phyloP scores from a whole-genome alignment of 306 rosid species.

The Dalbergia cochinchinensis region DNA sequence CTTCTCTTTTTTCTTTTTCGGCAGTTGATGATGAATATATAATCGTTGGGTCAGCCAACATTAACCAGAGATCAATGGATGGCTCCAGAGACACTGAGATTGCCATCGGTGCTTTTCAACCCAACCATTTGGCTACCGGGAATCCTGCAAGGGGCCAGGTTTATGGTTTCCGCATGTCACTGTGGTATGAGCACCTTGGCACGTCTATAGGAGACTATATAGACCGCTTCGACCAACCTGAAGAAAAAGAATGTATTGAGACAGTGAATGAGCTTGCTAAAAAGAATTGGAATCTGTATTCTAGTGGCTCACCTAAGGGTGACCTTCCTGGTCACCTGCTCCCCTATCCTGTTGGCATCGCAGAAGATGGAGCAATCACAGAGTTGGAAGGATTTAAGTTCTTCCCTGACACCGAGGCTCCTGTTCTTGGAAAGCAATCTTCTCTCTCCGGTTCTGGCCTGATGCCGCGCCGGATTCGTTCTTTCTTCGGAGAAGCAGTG shows the following conservation, averaged over 20 bases:
- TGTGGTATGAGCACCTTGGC: conserved; percentile 60
- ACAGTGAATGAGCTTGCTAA: conserved; percentile 64
- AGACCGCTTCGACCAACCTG: conserved; percentile 55
- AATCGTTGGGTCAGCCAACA: too few relatives aligned
- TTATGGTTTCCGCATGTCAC: too few relatives aligned
- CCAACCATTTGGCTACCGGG: too few relatives aligned
- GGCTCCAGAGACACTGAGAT: too few relatives aligned
- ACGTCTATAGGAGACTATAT: conserved; percentile 53
- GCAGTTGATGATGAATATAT: conserved; percentile 50
- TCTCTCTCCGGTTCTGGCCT: conserved; percentile 48
- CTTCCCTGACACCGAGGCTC: conserved; percentile 80
- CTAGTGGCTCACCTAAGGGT: conserved; percentile 53
- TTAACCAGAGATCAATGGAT: too few relatives aligned
- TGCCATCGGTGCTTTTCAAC: too few relatives aligned
- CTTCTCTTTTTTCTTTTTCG: not conserved
- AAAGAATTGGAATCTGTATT: conserved; percentile 66
- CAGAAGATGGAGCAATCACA: conserved; percentile 56
- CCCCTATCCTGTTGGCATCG: conserved; percentile 61
- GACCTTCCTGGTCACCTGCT: conserved; percentile 73
- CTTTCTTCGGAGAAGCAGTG: too few relatives aligned
- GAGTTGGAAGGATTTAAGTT: conserved; percentile 59
- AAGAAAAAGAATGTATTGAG: conserved; percentile 55
- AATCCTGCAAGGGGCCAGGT: too few relatives aligned
- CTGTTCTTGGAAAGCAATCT: conserved; percentile 50
- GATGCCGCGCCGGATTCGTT: conserved; percentile 46